Evolutionary conservation across 2,329 filamentous ascomycete species (phyloP), one percentile per base, ranked within the genome.

Genomic region (Albifimbria verrucaria): DNA sequence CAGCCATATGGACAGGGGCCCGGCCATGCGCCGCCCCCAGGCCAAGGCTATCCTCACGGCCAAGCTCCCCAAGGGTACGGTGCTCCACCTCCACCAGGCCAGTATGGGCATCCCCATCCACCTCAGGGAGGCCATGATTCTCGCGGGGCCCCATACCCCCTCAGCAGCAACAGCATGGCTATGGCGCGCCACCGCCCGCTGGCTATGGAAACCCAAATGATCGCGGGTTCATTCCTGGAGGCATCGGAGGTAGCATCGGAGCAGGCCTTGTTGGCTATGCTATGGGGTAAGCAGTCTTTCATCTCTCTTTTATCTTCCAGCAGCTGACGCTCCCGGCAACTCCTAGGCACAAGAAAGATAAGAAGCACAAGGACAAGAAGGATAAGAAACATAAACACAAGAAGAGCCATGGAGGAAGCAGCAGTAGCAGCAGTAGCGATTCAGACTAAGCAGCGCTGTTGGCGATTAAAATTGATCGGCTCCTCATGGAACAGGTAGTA

Each of bases 341-440:
- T n/a, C n/a, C n/a, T 15, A 56, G 44, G 43, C 28, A 53, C n/a
- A 56, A 63, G 32, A 67, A 66, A 57, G 49, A 70, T 24, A 67
- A 71, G 64, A 67, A 68, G 58, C 49, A 65, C 25, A 70, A 71
- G 64, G 63, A 67, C 51, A 49, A 58, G 44, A 64, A 65, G n/a
- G n/a, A n/a, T n/a, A n/a, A n/a, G 57, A 59, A 63, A 55, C 49
- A 63, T 57, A 58, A 60, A 54, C 52, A 61, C 21, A 56, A 64
- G 20, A 51, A 62, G 21, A n/a, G n/a, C n/a, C n/a, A n/a, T n/a
- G n/a, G n/a, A n/a, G n/a, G n/a, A n/a, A 46, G 45, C 36, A 57
- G 54, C 54, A 58, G 55, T 45, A 59, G 61, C 47, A 59, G 53
- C 53, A 59, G 56, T 55, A 62, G 59, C 49, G 66, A 68, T 50